phyloP scores from a whole-genome alignment of 768 basidiomycete species.

The Lentinus brumalis region DNA sequence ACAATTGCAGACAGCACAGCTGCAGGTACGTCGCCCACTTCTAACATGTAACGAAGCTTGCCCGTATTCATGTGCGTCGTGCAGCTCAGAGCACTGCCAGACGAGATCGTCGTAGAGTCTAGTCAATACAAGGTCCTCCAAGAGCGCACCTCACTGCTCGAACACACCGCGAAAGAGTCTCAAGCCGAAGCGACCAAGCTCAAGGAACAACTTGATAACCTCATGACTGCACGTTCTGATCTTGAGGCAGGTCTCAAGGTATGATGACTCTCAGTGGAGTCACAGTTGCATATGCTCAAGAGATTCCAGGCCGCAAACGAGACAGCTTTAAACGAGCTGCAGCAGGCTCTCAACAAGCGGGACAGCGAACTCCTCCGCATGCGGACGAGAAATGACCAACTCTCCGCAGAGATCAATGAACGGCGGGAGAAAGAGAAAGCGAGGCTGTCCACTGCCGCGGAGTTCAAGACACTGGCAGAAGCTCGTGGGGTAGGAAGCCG shows the following conservation, averaged over 20 bases:
- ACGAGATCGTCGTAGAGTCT: conserved; percentile 49
- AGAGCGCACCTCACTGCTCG: conserved; percentile 52
- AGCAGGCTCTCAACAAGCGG: conserved; percentile 58
- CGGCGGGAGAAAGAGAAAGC: conserved; percentile 63
- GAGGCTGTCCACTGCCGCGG: conserved; percentile 59
- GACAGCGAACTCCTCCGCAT: conserved; percentile 69
- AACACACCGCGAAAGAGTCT: conserved; percentile 43
- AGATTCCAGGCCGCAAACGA: conserved; percentile 41
- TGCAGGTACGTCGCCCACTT: conserved; percentile 41
- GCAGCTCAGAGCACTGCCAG: conserved; percentile 38
- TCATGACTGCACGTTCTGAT: conserved; percentile 31
- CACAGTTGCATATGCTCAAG: too few species aligned
- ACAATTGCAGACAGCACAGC: conserved; percentile 45
- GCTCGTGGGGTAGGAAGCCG: conserved; percentile 48
- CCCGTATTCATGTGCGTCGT: neutral
- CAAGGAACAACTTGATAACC: conserved; percentile 45
- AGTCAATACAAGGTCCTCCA: conserved; percentile 58
- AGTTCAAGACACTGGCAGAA: conserved; percentile 66
- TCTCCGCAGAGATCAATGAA: conserved; percentile 64
- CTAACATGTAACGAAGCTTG: too few species aligned
- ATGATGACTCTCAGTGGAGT: neutral
- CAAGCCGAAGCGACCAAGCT: conserved; percentile 41
- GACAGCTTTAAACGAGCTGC: conserved; percentile 64
- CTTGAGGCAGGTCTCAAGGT: conserved; percentile 16
- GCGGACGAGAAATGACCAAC: conserved; percentile 73